phyloP scores from a whole-genome alignment of 2,329 filamentous ascomycete species.

The Fusarium nelsonii region DNA sequence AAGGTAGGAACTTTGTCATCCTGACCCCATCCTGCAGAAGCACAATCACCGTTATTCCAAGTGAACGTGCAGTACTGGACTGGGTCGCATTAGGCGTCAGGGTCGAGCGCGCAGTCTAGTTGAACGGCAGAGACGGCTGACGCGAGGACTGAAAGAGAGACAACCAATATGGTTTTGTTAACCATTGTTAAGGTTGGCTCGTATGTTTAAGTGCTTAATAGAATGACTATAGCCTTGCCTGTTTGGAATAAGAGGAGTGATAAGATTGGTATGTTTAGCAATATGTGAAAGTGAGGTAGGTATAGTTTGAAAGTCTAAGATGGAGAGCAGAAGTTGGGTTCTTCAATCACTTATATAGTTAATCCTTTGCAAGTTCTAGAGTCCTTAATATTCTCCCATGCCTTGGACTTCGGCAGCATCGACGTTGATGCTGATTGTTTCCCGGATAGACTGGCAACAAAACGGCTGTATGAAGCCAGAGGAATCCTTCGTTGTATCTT shows the following conservation, averaged over 20 bases:
- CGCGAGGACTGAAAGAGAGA: neutral
- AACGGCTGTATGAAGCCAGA: neutral
- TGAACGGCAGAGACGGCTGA: too few relatives aligned
- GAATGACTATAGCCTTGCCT: neutral
- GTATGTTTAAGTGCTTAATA: neutral
- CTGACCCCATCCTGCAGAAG: neutral
- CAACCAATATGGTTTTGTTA: rapidly evolving
- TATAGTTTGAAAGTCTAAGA: too few relatives aligned
- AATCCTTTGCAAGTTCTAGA: neutral
- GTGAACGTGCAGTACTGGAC: neutral
- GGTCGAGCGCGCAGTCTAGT: neutral
- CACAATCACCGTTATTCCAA: neutral
- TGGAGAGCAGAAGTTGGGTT: neutral
- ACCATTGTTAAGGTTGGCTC: neutral
- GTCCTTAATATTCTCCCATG: neutral
- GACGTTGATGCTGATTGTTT: neutral
- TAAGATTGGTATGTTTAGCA: neutral
- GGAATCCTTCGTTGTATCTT: too few relatives aligned
- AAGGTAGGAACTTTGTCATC: neutral
- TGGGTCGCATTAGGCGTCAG: neutral
- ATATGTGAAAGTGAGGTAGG: neutral
- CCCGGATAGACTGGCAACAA: neutral
- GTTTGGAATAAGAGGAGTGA: too few relatives aligned
- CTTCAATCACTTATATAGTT: neutral
- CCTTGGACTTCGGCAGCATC: neutral